Percentiles rank a stretch among this genome's conserved stretches.
phyloP scores from a whole-genome alignment of 2,329 filamentous ascomycete species.

The Nannizzia gypsea region DNA sequence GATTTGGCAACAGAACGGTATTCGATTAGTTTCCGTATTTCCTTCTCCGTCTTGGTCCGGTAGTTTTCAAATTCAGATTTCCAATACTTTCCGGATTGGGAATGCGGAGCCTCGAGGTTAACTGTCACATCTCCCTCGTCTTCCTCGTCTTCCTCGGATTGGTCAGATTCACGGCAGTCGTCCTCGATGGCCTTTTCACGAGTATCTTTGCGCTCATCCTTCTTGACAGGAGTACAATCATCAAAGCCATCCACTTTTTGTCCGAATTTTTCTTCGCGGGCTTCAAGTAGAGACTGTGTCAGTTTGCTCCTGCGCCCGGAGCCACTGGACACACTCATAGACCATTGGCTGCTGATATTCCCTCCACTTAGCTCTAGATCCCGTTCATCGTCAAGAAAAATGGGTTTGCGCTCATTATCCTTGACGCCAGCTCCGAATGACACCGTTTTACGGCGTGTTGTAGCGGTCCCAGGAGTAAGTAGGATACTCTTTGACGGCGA shows the following conservation, averaged over 20 bases:
- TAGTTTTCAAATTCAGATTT: conserved; percentile 51
- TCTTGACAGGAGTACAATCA: conserved; percentile 16
- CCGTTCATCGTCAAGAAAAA: conserved; percentile 32
- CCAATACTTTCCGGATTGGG: conserved; percentile 50
- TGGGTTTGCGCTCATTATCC: conserved; percentile 44
- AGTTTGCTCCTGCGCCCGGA: conserved; percentile 25
- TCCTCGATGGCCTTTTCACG: conserved; percentile 5
- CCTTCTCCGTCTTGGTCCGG: conserved; percentile 44
- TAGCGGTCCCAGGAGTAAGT: conserved; percentile 49
- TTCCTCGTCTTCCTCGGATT: not conserved
- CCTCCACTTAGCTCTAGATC: conserved; percentile 33
- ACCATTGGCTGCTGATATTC: conserved; percentile 32
- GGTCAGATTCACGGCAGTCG: not conserved
- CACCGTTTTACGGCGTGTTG: conserved; percentile 48
- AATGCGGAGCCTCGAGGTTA: conserved; percentile 44
- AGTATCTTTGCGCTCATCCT: conserved; percentile 13
- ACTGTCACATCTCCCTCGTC: conserved; percentile 36
- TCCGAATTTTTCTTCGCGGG: conserved; percentile 21
- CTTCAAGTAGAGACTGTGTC: conserved; percentile 31
- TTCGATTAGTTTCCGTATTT: conserved; percentile 49
- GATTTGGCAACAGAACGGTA: conserved; percentile 49
- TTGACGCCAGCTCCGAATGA: conserved; percentile 48
- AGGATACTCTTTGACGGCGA: conserved; percentile 53
- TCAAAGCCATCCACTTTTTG: conserved; percentile 18
- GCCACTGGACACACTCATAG: conserved; percentile 3